Conservation (phyloP, 202 grass and related monocot species). For the Alloteropsis angusta region DNA sequence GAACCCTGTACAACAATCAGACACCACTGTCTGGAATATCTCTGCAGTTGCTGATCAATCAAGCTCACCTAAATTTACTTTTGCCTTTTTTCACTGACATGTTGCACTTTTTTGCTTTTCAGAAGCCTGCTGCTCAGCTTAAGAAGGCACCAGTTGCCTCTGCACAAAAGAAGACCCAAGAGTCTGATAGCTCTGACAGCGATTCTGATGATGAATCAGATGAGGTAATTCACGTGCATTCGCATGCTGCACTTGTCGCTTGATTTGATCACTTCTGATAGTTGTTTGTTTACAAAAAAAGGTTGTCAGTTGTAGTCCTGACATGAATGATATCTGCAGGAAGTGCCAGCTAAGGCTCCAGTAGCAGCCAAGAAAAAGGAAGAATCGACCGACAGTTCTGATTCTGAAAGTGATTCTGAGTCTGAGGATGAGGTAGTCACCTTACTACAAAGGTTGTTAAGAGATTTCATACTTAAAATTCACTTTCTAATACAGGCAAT, state of each 20-base stretch:
- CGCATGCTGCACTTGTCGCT: not conserved
- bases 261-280: not conserved
- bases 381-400: constrained; percentile 45
- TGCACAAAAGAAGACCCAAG: constrained; percentile 36
- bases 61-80: not conserved
- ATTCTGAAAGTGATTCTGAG: constrained; percentile 37
- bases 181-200: constrained; percentile 43
- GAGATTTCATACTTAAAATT: not conserved
- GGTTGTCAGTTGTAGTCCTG: not conserved
- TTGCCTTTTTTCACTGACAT: not conserved
- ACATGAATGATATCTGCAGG: constrained; percentile 17
- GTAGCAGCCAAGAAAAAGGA: constrained; percentile 39
- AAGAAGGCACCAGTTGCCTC: constrained; percentile 37
- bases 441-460: not conserved
- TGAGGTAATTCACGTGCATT: constrained; percentile 28
- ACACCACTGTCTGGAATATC: not conserved
- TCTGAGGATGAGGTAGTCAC: constrained; percentile 38
- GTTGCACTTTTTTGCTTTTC: not conserved
- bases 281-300: not conserved
- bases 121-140: constrained; percentile 40
- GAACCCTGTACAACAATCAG: not conserved
- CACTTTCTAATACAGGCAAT: not conserved
- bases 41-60: not conserved
- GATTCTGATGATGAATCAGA: constrained; percentile 54
- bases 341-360: constrained; percentile 31